Evolutionary conservation across 768 basidiomycete species (phyloP), one percentile per base, ranked within the genome.

Genomic region (Boletus reticuloceps): DNA sequence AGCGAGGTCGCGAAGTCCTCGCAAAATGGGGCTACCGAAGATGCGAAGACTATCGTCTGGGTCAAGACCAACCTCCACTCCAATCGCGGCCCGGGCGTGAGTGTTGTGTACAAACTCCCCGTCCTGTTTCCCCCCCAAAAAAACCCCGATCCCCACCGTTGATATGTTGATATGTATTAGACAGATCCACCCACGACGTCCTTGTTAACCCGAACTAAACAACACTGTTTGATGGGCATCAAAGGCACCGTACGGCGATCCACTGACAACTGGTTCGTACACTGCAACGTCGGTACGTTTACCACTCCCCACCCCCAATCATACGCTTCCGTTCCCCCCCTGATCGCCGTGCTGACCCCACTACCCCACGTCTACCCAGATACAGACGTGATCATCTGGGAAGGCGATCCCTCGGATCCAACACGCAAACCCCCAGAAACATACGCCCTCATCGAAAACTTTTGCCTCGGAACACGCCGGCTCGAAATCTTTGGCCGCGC

Each of bases 41-140:
- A 48, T 97, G 94, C 64, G 97, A 99, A 65, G 97, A 99, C 67
- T n/a, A 91, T 99, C n/a, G 91, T 97, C 6, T 98, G 94, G 95
- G 88, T 97, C 53, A 94, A 93, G 75, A 95, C 93, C 44, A 99
- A 98, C 68, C 80, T 80, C 55, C 77, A 72, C 20, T 79, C 75
- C 22, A 89, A 89, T 68, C 77, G 77, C 16, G 90, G 90, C 2
- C 87, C 92, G 50, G 90, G 89, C 53, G 88, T 89, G 67, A 64
- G 85, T 76, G 0, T 16, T 20, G 41, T 47, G 17, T 41, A 41
- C 17, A 39, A 10, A 50, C 20, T 13, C 22, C 31, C 27, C 27
- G 1, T 43, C 17, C 11, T 22, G 19, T 16, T 38, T 7, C n/a
- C n/a, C 36, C 36, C 20, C 20, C 14, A 37, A 37, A 13, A 13